phyloP scores from a whole-genome alignment of 2,329 filamentous ascomycete genomes.

The Raffaelea albimanens region DNA sequence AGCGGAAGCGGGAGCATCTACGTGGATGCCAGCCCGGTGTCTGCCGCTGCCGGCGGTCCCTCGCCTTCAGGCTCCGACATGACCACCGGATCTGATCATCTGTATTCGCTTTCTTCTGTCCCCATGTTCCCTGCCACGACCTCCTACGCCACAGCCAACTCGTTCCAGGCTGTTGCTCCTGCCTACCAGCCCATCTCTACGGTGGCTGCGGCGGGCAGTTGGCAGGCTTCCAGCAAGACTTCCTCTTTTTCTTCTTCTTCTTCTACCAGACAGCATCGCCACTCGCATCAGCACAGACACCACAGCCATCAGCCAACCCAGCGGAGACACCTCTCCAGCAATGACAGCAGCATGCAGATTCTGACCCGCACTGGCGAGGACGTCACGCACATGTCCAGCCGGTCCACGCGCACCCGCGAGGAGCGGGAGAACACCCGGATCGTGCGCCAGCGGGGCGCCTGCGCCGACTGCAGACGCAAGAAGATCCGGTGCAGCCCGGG shows the following conservation, averaged over 20 bases:
- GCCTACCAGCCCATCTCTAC: neutral
- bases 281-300: neutral
- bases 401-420: conserved; percentile 58
- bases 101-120: conserved; percentile 1
- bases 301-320: neutral
- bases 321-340: neutral
- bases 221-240: conserved; percentile 5
- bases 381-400: conserved; percentile 52
- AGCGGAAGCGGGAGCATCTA: conserved; percentile 5
- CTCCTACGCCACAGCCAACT: conserved; percentile 15
- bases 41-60: neutral
- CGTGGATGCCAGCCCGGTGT: conserved; percentile 6
- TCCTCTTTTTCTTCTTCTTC: neutral
- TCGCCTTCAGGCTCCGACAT: conserved; percentile 25
- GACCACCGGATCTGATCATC: conserved; percentile 19
- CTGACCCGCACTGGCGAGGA: conserved; percentile 54
- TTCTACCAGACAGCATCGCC: neutral
- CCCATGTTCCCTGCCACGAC: conserved; percentile 16
- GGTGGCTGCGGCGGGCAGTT: conserved; percentile 10
- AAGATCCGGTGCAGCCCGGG: conserved; percentile 55
- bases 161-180: conserved; percentile 20
- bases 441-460: conserved; percentile 61
- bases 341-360: conserved; percentile 46
- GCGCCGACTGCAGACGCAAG: conserved; percentile 51
- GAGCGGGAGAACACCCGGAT: conserved; percentile 58